A percentile compares a stretch with the other conserved stretches of the same genome.
These are phyloP conservation scores for Auricularia auricula-judae DNA, from an alignment of 768 basidiomycete genomes.

Conservation along the genomic window DNA sequence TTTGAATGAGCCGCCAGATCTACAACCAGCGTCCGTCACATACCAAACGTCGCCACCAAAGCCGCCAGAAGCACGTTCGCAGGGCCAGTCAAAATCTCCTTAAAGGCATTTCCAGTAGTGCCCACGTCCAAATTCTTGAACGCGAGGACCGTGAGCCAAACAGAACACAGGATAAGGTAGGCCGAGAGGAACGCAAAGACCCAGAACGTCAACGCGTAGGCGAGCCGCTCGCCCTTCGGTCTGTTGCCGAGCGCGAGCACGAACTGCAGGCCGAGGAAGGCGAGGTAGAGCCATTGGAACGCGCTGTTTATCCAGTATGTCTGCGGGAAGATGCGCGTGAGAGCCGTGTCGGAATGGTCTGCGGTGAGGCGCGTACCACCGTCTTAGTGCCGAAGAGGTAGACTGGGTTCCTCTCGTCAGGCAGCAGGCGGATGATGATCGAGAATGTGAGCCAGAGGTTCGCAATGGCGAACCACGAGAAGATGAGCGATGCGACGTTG, in stretches of 20 bases:
- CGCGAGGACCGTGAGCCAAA: constrained; percentile 82
- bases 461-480: constrained; percentile 89
- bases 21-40: constrained; percentile 7
- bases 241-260: constrained; percentile 68
- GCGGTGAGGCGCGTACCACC: constrained; percentile 39
- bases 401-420: constrained; percentile 28
- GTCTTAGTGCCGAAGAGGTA: constrained; percentile 60
- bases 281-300: constrained; percentile 80
- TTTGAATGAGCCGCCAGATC: neutral
- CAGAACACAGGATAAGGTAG: constrained; percentile 38
- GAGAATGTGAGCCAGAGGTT: constrained; percentile 94
- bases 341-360: neutral
- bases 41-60: constrained; percentile 79
- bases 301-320: constrained; percentile 81
- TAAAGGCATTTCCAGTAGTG: constrained; percentile 71
- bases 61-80: constrained; percentile 78
- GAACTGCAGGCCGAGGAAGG: constrained; percentile 76
- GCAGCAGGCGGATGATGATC: constrained; percentile 85
- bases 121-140: constrained; percentile 30
- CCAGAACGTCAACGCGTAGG: constrained; percentile 47
- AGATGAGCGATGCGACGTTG: constrained; percentile 72
- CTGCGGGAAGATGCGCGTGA: constrained; percentile 24
- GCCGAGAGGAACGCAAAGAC: constrained; percentile 50
- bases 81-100: constrained; percentile 64
- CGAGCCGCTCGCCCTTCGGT: constrained; percentile 76